Base-by-base conservation (phyloP, 768 basidiomycete species). In the Cystofilobasidium capitatum region DNA sequence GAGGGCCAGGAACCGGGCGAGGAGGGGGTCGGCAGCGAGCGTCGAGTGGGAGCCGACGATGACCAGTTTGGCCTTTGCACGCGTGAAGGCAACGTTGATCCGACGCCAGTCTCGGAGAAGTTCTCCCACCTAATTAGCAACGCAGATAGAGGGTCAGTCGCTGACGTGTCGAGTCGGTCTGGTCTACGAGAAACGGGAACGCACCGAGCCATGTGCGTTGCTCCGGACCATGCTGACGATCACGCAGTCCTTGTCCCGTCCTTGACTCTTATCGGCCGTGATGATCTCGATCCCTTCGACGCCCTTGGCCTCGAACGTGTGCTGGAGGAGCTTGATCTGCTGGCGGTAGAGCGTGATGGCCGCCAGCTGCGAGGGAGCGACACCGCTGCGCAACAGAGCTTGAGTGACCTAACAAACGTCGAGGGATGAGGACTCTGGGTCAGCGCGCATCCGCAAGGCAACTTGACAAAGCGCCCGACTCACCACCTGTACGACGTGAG, bases 1-100 rank as follows among this genome's bases (percentile, higher is more conserved):
- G 58, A 97, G 79, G 13, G 78, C 75, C 70, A 98, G 84, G 78
- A 98, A 93, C 33, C 87, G 83, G 2, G 78, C 75, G 42, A 98
- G 78, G 36, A 96, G 76, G 9, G 65, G 61, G 54, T 77, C 74
- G 24, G 62, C 45, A 10, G 63, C 37, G 13, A 99, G 81, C 1
- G 94, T 99, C 72, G 79, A 82, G 47, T 86, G 82, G 0, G 91
- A 93, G 5, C 96, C 94, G 72, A 99, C 81, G 66, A 99, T 87
- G 76, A 97, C 81, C 2, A 99, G 79, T 78, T 99, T 99, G 39
- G 84, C 83, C 64, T 87, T 85, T 0, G 93, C 94, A 20, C 96
- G 86, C 0, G 94, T 97, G 76, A 98, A 91, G 9, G 91, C 88
- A 22, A 99, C 96, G 74, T 99, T 99, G 81, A 97, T 86, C 39